phyloP scores from a whole-genome alignment of 2,329 filamentous ascomycete species.

The Grosmannia huntii region DNA sequence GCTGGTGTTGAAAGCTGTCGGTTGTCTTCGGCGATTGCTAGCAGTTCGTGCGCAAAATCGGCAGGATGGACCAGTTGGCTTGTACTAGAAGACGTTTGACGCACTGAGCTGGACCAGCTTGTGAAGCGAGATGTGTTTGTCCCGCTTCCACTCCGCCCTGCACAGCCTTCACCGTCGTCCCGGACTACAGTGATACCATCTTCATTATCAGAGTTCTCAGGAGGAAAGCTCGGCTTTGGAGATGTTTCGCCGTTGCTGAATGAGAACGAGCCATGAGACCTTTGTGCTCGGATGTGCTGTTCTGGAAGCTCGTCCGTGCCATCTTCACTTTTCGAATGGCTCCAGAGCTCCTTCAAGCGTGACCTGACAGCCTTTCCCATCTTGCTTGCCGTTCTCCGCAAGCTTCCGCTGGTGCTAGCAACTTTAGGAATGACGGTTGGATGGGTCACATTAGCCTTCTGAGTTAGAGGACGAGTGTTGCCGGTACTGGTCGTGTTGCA shows the following conservation, averaged over 20 bases:
- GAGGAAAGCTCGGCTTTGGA: conserved; percentile 5
- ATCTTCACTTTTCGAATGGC: conserved; percentile 7
- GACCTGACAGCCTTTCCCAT: conserved; percentile 8
- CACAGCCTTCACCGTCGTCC: background rate
- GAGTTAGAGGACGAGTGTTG: background rate
- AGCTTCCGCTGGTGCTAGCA: conserved; percentile 1
- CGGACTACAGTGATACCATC: conserved; percentile 2
- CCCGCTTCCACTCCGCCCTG: background rate
- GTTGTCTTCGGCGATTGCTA: conserved; percentile 4
- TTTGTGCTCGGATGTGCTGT: conserved; percentile 39
- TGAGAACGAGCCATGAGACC: conserved; percentile 12
- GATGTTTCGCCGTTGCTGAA: background rate
- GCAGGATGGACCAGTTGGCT: background rate
- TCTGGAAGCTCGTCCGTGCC: conserved; percentile 16
- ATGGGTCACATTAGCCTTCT: background rate
- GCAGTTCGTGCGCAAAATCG: background rate
- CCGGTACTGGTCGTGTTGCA: background rate
- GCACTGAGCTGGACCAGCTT: conserved; percentile 11
- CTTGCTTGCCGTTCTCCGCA: conserved; percentile 10
- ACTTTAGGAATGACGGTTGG: background rate
- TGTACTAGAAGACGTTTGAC: conserved; percentile 1
- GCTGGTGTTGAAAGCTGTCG: background rate
- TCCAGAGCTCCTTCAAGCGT: conserved; percentile 9
- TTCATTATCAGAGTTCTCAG: background rate
- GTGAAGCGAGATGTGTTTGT: conserved; percentile 11